These are phyloP conservation scores for Cytospora piceae DNA, from an alignment of 2,329 filamentous ascomycete species.

Conservation along the genomic window DNA sequence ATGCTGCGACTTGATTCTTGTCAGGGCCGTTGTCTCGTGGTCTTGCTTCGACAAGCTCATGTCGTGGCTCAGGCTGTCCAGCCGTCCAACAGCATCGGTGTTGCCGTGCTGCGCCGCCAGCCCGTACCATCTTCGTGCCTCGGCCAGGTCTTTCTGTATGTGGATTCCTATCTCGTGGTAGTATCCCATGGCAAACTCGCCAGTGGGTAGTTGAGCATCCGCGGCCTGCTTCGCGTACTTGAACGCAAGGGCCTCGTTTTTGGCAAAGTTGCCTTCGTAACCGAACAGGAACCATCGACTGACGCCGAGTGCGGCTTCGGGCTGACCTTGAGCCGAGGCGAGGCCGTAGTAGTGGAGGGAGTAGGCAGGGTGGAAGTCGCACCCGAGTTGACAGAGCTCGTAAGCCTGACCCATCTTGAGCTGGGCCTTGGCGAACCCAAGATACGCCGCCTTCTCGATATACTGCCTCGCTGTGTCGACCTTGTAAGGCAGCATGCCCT, in stretches of 20 bases:
- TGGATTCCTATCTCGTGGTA: constrained; percentile 97
- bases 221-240: constrained; percentile 89
- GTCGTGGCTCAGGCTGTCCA: constrained; percentile 82
- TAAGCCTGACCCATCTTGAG: constrained; percentile 96
- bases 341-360: constrained; percentile 96
- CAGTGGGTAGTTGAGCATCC: constrained; percentile 78
- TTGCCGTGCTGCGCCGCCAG: constrained; percentile 90
- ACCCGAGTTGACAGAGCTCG: constrained; percentile 90
- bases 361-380: constrained; percentile 90
- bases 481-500: constrained; percentile 70
- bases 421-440: constrained; percentile 95
- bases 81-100: constrained; percentile 78
- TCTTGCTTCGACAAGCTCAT: constrained; percentile 87
- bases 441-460: constrained; percentile 94
- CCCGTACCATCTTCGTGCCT: constrained; percentile 88
- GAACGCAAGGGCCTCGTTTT: constrained; percentile 94
- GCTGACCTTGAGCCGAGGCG: constrained; percentile 86
- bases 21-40: constrained; percentile 89
- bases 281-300: constrained; percentile 99
- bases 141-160: constrained; percentile 78
- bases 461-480: constrained; percentile 77
- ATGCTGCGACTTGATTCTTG: constrained; percentile 81
- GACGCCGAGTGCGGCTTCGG: constrained; percentile 92
- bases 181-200: constrained; percentile 96
- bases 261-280: constrained; percentile 87